phyloP scores from a whole-genome alignment of 805 yeast species.

The Starmerella scarabaei region DNA sequence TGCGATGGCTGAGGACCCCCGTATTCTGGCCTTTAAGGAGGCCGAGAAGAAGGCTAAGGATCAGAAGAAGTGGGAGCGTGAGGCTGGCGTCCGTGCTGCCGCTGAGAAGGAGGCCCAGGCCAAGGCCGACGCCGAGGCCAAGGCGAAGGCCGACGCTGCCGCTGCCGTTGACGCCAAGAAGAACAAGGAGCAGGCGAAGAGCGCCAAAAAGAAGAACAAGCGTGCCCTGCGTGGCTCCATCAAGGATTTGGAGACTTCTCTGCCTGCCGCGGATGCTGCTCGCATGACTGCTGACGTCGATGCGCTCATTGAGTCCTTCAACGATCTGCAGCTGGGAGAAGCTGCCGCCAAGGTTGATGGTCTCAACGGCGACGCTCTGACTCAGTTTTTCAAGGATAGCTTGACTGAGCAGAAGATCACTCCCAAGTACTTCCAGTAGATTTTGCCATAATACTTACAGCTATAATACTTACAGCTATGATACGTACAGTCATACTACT shows the following conservation, averaged over 20 bases:
- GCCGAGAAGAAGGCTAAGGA: slow-evolving; percentile 91
- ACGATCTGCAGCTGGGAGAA: slow-evolving; percentile 64
- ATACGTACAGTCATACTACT: no score
- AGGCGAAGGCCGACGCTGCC: slow-evolving; percentile 61
- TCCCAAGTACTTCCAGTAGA: slow-evolving; percentile 23
- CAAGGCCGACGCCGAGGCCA: slow-evolving; percentile 71
- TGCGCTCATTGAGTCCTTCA: slow-evolving; percentile 61
- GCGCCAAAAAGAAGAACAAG: slow-evolving; percentile 90
- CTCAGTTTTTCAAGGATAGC: slow-evolving; percentile 23
- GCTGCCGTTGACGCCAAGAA: slow-evolving; percentile 53
- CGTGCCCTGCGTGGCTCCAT: slow-evolving; percentile 69
- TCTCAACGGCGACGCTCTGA: slow-evolving; percentile 46
- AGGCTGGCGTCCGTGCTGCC: slow-evolving; percentile 93
- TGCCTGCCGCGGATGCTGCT: slow-evolving; percentile 41
- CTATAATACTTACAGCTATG: no score
- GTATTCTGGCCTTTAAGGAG: slow-evolving; percentile 86
- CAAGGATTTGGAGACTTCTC: slow-evolving; percentile 66
- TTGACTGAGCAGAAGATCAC: slow-evolving; percentile 18
- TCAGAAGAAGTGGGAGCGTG: slow-evolving; percentile 91
- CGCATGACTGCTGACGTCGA: slow-evolving; percentile 50
- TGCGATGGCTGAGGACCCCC: slow-evolving; percentile 83
- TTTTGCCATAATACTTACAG: no score
- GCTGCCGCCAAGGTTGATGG: slow-evolving; percentile 56
- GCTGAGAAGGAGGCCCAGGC: slow-evolving; percentile 87
- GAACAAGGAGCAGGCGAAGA: slow-evolving; percentile 85